Conservation (phyloP, 495 filamentous ascomycete genomes). For the Barbatosphaeria neglecta region DNA sequence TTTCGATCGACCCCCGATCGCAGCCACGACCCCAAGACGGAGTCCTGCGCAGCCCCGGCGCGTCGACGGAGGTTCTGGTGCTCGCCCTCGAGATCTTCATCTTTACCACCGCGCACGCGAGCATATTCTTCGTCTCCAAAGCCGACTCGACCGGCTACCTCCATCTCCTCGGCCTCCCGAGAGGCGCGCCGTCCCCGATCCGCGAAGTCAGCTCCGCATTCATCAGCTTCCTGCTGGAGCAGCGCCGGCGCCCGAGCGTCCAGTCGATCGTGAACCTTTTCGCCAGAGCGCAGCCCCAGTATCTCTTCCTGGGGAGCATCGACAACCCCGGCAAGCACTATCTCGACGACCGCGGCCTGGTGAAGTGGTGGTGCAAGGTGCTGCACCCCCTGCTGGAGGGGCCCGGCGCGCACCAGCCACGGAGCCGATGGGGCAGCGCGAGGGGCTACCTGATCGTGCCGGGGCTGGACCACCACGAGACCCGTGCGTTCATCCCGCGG, state of each 20-base stretch:
- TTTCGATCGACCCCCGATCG: constrained; percentile 43
- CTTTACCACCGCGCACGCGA: constrained; percentile 63
- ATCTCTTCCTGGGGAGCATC: constrained; percentile 85
- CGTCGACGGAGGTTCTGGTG: constrained; percentile 21
- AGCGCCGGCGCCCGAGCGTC: constrained; percentile 53
- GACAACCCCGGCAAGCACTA: constrained; percentile 82
- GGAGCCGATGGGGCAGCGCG: constrained; percentile 22
- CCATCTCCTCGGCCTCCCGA: constrained; percentile 46
- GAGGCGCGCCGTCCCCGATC: constrained; percentile 58
- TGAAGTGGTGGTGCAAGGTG: constrained; percentile 91
- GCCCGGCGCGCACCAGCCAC: constrained; percentile 13
- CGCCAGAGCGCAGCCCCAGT: constrained; percentile 83
- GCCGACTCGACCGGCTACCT: constrained; percentile 92
- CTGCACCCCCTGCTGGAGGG: constrained; percentile 61
- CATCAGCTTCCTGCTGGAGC: constrained; percentile 57
- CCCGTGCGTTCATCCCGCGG: constrained; percentile 43
- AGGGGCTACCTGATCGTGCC: constrained; percentile 79
- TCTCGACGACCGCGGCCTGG: constrained; percentile 77
- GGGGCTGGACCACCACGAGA: constrained; percentile 69
- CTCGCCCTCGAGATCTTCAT: constrained; percentile 51
- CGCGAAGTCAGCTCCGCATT: constrained; percentile 63
- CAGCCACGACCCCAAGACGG: constrained; percentile 1
- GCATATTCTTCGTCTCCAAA: constrained; percentile 89
- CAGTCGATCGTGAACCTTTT: constrained; percentile 81
- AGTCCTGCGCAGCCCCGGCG: constrained; percentile 6